Evolutionary conservation across 176 grass and related monocot genomes (phyloP).

Genomic region (Rhynchospora pubera): DNA sequence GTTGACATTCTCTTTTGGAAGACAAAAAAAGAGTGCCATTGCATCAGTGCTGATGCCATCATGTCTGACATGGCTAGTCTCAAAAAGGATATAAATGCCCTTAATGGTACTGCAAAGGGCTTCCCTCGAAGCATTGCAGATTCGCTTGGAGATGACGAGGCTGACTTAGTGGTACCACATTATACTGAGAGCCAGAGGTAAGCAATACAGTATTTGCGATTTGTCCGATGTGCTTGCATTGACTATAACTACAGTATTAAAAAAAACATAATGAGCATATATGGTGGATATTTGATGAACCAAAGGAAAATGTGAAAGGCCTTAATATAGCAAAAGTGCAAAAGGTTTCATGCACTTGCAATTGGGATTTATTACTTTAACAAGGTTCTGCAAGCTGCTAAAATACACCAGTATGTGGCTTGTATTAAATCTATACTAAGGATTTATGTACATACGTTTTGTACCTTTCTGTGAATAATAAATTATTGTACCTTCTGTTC

Average conservation of each 20-base stretch:
- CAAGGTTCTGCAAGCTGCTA: not conserved
- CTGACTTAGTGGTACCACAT: slow-evolving; percentile 57
- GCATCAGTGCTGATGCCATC: slow-evolving; percentile 62
- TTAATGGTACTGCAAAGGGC: slow-evolving; percentile 28
- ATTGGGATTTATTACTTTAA: not conserved
- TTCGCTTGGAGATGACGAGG: slow-evolving; percentile 98
- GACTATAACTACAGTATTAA: not conserved
- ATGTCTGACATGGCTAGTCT: slow-evolving; percentile 36
- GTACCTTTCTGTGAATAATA: not conserved
- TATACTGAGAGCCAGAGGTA: slow-evolving; percentile 48
- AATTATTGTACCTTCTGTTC: not conserved
- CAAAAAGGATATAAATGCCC: slow-evolving; percentile 41
- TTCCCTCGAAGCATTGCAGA: slow-evolving; percentile 72
- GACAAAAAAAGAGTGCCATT: slow-evolving; percentile 79
- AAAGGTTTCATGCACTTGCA: not conserved
- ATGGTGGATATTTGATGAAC: not conserved
- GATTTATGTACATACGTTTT: not conserved
- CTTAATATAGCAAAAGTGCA: not conserved
- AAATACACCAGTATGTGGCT: not conserved
- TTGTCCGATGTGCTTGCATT: not conserved
- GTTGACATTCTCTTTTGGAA: slow-evolving; percentile 96
- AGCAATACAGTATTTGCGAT: slow-evolving; percentile 1
- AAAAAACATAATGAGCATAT: not conserved
- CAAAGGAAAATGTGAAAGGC: not conserved
- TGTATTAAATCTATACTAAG: not conserved